Base-by-base conservation (phyloP, 306 rosid species). In the Medicago ruthenica region DNA sequence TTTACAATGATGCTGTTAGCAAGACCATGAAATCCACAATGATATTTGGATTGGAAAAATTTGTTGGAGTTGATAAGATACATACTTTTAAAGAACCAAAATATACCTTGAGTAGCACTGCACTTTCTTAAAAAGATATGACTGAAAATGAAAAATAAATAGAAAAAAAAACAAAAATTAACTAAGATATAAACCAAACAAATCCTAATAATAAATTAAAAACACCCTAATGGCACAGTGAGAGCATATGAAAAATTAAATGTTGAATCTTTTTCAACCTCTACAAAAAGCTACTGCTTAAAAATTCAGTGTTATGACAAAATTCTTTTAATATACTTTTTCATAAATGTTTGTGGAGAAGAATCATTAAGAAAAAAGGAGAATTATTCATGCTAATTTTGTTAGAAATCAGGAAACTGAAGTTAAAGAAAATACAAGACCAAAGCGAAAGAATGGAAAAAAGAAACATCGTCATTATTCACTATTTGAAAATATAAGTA, bases 341-440 rank as follows among this genome's bases (percentile, higher is more conserved):
- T 16, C 15, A 37, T 64, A 41, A 17, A 10, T 64, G 51, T 6
- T n/a, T 65, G 45, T 65, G 50, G 70, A 64, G 70, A 39, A 65
- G 51, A 39, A 16, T 7, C 13, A 34, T 64, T 55, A 79, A 64
- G 57, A 17, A 44, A 57, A 47, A 54, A 41, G 73, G 61, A 50
- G 71, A 80, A 27, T 50, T 21, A 18, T 60, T 61, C 68, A 50
- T 68, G 21, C 53, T 42, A 69, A 60, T 63, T 50, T 37, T 8
- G 6, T 45, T 31, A 51, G 58, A 55, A 69, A 50, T 50, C 75
- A 40, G 41, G 60, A 50, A 75, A 68, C 42, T 48, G 21, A 73
- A 50, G 22, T 39, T 69, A 14, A 16, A 8, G 34, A 47, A 59
- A 48, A 48, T 55, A 13, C 21, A n/a, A 75, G 61, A 63, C 58